phyloP scores from a whole-genome alignment of 805 yeast genomes.

The Candida orba region DNA sequence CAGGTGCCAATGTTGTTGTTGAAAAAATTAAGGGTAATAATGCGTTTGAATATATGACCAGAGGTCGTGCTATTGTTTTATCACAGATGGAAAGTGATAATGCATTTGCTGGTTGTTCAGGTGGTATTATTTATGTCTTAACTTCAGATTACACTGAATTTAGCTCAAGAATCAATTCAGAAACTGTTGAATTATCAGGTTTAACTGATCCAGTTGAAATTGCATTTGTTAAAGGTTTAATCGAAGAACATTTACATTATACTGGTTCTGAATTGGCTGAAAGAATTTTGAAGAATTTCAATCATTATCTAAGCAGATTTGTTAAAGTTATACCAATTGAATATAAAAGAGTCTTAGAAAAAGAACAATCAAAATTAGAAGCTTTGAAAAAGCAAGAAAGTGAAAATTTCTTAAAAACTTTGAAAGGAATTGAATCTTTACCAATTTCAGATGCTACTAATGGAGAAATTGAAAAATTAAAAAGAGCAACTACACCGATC shows the following conservation, averaged over 20 bases:
- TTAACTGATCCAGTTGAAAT: slow-evolving; percentile 85
- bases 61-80: slow-evolving; percentile 92
- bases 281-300: slow-evolving; percentile 75
- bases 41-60: slow-evolving; percentile 99
- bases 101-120: slow-evolving; percentile 92
- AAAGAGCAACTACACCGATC: slow-evolving; percentile 9
- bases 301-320: slow-evolving; percentile 79
- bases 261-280: slow-evolving; percentile 89
- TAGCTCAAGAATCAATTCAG: slow-evolving; percentile 66
- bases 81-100: slow-evolving; percentile 91
- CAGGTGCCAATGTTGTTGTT: slow-evolving; percentile 95
- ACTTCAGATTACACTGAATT: slow-evolving; percentile 90
- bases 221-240: slow-evolving; percentile 85
- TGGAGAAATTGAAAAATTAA: slow-evolving; percentile 59
- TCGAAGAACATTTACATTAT: slow-evolving; percentile 93
- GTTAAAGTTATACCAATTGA: slow-evolving; percentile 92
- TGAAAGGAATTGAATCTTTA: slow-evolving; percentile 69
- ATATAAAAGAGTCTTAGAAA: slow-evolving; percentile 82
- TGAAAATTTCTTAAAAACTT: slow-evolving; percentile 55
- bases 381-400: slow-evolving; percentile 52
- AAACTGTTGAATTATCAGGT: slow-evolving; percentile 71
- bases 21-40: slow-evolving; percentile 95
- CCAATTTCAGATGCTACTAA: slow-evolving; percentile 67
- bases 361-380: slow-evolving; percentile 61
- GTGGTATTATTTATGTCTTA: slow-evolving; percentile 96